phyloP scores from a whole-genome alignment of 1,284 basidiomycete species.

The Austropuccinia psidii region DNA sequence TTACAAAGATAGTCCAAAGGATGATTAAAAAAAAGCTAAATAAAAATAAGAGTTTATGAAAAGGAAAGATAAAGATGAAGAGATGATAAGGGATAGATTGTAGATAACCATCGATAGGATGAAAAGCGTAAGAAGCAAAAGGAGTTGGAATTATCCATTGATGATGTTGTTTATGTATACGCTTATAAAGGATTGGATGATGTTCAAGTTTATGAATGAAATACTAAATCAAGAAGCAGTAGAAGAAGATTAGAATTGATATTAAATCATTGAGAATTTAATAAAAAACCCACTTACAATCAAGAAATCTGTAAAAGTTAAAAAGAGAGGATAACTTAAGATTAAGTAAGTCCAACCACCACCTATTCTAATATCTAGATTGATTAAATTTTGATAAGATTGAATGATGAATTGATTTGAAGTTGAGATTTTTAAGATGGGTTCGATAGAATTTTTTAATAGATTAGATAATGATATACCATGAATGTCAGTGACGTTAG shows the following conservation, averaged over 20 bases:
- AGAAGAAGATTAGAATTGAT: neutral
- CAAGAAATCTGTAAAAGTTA: constrained; percentile 80
- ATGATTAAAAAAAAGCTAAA: constrained; percentile 79
- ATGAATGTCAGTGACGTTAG: neutral
- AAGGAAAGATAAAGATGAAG: constrained; percentile 82
- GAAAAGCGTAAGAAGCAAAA: constrained; percentile 94
- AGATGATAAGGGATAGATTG: constrained; percentile 94
- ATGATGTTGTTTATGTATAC: constrained; percentile 82
- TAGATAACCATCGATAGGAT: constrained; percentile 85
- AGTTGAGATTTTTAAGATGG: neutral
- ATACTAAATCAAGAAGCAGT: constrained; percentile 52
- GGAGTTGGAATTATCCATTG: constrained; percentile 98
- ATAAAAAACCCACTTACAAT: constrained; percentile 51
- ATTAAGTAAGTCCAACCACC: constrained; percentile 44
- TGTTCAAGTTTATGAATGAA: constrained; percentile 92
- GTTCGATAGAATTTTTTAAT: neutral
- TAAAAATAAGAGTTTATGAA: constrained; percentile 76
- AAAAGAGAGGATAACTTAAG: constrained; percentile 54
- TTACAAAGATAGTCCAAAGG: constrained; percentile 78
- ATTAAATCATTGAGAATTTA: neutral
- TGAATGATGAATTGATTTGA: neutral
- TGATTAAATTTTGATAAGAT: neutral
- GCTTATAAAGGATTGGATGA: constrained; percentile 77
- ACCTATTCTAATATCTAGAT: neutral
- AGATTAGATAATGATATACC: neutral